phyloP scores from a whole-genome alignment of 1,284 basidiomycete species.

The Ceratobasidium sp. region DNA sequence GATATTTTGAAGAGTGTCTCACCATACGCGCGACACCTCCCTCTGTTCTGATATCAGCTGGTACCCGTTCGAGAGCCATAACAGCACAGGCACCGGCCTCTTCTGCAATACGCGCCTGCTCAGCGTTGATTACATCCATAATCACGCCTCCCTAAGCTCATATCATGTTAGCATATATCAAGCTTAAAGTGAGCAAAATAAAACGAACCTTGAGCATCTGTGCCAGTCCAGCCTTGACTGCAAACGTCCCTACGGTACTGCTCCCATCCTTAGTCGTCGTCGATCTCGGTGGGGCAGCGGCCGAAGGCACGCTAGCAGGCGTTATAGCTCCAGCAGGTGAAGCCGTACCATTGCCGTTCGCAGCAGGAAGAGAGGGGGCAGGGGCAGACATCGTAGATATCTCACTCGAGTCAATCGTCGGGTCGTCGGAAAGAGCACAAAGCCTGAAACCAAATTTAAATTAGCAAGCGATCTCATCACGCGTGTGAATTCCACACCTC shows the following conservation, averaged over 20 bases:
- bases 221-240: slow-evolving; percentile 94
- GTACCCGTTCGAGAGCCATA: slow-evolving; percentile 96
- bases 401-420: slow-evolving; percentile 36
- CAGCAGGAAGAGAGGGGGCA: slow-evolving; percentile 32
- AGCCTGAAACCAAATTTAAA: slow-evolving; percentile 43
- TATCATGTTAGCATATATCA: slow-evolving; percentile 41
- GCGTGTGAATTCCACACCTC: slow-evolving; percentile 23
- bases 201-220: slow-evolving; percentile 89
- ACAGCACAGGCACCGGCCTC: slow-evolving; percentile 98
- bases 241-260: slow-evolving; percentile 39
- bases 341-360: slow-evolving; percentile 3
- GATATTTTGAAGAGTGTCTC: slow-evolving; percentile 48
- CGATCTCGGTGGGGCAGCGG: slow-evolving; percentile 19
- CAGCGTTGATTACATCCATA: slow-evolving; percentile 90
- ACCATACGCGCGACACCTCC: slow-evolving; percentile 97
- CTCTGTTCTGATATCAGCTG: slow-evolving; percentile 91
- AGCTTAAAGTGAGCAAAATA: background rate
- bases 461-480: slow-evolving; percentile 31
- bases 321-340: background rate
- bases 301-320: background rate
- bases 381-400: slow-evolving; percentile 43
- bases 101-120: slow-evolving; percentile 96
- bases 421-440: background rate
- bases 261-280: slow-evolving; percentile 39
- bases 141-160: slow-evolving; percentile 82